Evolutionary conservation across 192 early-diverging fungal genomes (phyloP), one percentile per base, ranked within the genome.

Genomic region (Dissophora globulifera): DNA sequence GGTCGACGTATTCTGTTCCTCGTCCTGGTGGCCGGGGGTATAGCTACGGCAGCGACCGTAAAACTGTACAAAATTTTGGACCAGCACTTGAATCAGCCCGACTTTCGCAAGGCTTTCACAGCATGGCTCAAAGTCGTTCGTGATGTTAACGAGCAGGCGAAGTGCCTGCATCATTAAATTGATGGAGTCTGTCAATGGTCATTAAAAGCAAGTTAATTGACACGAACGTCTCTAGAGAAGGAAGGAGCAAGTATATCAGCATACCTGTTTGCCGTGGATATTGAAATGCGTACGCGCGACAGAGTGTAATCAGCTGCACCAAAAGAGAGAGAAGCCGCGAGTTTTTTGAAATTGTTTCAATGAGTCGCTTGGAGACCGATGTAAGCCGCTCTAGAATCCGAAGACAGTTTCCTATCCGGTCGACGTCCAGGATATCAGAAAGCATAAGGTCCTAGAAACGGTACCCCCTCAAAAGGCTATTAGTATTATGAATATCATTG

Each of bases 21-120:
- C 1, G n/a, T 58, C 20, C 0, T 13, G 5, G 3, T 48, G 55
- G 4, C 26, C 51, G 13, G 51, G 72, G n/a, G n/a, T 40, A 32
- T 60, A 55, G 41, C 67, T 56, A 32, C 63, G 50, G 30, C 52
- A 62, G 25, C 57, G 64, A 1, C 55, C 45, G 23, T 76, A 76
- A 20, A 76, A 62, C 47, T 67, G 72, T 11, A 76, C 32, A 22
- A 76, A 56, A 38, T 76, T 76, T 53, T 76, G 72, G 3, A 67
- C 32, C 12, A 76, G 33, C 1, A 56, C 50, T 20, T 51, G 22
- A 16, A 76, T 67, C 3, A 55, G 60, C n/a, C 50, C 72, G 26
- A 58, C 62, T n/a, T 60, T 47, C 6, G 57, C 58, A 4, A 76
- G 23, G 3, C 15, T 25, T 31, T 61, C 58, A 7, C 72, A 76